Conservation (phyloP, 73 alveolate species). For the Paramecium sonneborni region DNA sequence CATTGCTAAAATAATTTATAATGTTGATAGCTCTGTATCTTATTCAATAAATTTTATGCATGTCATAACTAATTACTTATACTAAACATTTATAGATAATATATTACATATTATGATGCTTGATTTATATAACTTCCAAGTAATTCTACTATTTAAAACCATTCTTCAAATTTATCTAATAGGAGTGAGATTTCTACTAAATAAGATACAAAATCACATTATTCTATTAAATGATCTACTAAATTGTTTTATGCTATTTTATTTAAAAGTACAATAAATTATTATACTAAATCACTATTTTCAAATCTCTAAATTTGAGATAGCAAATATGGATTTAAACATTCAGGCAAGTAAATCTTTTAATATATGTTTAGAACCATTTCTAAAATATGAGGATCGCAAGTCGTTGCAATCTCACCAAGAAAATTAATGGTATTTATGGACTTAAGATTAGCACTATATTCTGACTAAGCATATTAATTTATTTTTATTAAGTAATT, state of each 20-base stretch:
- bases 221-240: not conserved
- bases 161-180: not conserved
- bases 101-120: not conserved
- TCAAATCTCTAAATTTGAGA: not conserved
- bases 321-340: not conserved
- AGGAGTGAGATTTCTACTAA: not conserved
- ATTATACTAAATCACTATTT: not conserved
- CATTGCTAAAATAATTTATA: not conserved
- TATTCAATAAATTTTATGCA: not conserved
- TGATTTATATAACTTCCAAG: not conserved
- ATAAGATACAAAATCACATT: not conserved
- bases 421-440: not conserved
- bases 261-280: not conserved
- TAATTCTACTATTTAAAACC: not conserved
- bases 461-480: not conserved
- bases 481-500: not conserved
- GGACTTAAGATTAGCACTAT: not conserved
- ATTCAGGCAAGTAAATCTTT: not conserved
- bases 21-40: not conserved
- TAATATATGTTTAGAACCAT: not conserved
- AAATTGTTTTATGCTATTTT: not conserved
- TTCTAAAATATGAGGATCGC: not conserved
- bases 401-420: not conserved
- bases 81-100: not conserved
- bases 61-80: not conserved